Evolutionary conservation across 305 asterid genomes (phyloP).

Genomic region (Fraxinus platypoda): DNA sequence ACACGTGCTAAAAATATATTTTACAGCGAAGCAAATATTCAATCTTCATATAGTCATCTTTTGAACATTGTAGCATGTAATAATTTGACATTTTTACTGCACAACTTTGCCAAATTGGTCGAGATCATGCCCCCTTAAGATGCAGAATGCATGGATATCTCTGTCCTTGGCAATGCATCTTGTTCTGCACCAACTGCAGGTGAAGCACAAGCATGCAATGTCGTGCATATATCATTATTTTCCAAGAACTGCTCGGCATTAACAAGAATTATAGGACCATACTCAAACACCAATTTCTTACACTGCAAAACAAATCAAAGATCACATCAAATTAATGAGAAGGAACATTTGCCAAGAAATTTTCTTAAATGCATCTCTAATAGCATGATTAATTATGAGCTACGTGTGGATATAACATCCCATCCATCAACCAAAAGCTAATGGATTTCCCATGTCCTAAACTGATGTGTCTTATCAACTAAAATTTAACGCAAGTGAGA

Average conservation of each 20-base stretch:
- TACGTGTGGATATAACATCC: not conserved
- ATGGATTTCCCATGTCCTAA: not conserved
- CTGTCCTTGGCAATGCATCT: not conserved
- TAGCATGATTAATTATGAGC: not conserved
- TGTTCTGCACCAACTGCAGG: constrained; percentile 1
- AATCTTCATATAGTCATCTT: not conserved
- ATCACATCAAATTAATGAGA: not conserved
- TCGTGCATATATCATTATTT: constrained; percentile 33
- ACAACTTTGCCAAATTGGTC: not conserved
- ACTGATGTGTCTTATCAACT: not conserved
- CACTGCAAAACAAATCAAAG: constrained; percentile 30
- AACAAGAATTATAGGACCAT: constrained; percentile 38
- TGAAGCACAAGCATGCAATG: constrained; percentile 20
- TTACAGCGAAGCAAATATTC: not conserved
- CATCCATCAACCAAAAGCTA: not conserved
- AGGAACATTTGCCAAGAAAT: not conserved
- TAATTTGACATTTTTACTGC: not conserved
- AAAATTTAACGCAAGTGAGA: not conserved
- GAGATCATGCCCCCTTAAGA: not conserved
- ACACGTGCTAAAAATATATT: not conserved
- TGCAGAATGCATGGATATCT: not conserved
- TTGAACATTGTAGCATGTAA: not conserved
- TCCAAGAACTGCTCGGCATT: constrained; percentile 43
- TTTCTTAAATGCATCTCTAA: not conserved
- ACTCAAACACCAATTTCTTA: constrained; percentile 42